Base-by-base conservation (phyloP, 768 basidiomycete species). In the Tulasnella sp. region DNA sequence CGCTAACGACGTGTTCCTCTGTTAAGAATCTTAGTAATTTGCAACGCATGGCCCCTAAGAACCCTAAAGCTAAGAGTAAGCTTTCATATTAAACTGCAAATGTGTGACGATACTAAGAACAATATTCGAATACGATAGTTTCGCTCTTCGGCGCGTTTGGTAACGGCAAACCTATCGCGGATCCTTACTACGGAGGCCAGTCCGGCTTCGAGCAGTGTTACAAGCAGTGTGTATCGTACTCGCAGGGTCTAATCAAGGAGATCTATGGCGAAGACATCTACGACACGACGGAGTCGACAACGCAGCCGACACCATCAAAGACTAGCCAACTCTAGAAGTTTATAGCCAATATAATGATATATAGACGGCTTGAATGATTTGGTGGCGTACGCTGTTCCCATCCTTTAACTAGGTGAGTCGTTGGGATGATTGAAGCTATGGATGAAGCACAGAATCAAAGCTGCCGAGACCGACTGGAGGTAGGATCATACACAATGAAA, bases 1-100 rank as follows among this genome's bases (percentile, higher is more conserved):
- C n/a, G n/a, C n/a, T n/a, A n/a, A n/a, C n/a, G n/a, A n/a, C n/a
- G n/a, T n/a, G n/a, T n/a, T n/a, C n/a, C n/a, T n/a, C n/a, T n/a
- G n/a, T n/a, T n/a, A n/a, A 63, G 62, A 63, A 63, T 43, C 62
- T 63, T 19, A 19, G 26, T 13, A 63, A 61, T 43, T 51, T 63
- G 38, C 27, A 61, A 49, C 27, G 62, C 10, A 61, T 61, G 30
- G 62, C 62, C 17, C 62, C 62, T 3, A 51, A 62, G 48, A 49
- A 55, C 24, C 29, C 48, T n/a, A 62, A 49, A 47, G 61, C 61
- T n/a, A 50, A 38, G 41, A 43, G 61, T 51, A 43, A 19, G 58
- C 44, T 11, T 15, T 24, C 26, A 5, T 23, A 7, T 29, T 48
- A 5, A 23, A 5, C 19, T 43, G 13, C 13, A 10, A 54, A 24